Percentiles rank a stretch among this genome's conserved stretches.
These are phyloP conservation scores for Botryotinia calthae DNA, from an alignment of 2,329 filamentous ascomycete species.

Conservation along the genomic window DNA sequence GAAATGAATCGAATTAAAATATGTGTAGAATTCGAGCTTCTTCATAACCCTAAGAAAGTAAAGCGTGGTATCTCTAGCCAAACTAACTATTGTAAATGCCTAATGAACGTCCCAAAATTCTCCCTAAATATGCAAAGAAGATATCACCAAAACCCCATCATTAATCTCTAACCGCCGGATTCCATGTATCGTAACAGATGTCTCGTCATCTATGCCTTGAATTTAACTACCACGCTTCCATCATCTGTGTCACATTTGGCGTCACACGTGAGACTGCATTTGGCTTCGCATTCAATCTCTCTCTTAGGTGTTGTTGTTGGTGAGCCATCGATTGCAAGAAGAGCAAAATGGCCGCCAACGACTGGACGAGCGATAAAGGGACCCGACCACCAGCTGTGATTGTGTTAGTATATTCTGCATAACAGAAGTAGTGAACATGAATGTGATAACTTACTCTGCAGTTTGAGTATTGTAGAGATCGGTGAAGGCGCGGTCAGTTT, in stretches of 20 bases:
- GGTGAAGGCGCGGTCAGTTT: conserved; percentile 68
- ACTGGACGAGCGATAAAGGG: conserved; percentile 76
- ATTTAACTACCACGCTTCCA: neutral
- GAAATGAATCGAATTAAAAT: neutral
- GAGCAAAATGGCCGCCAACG: conserved; percentile 75
- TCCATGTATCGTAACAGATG: neutral
- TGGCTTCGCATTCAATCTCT: neutral
- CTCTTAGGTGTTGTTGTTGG: neutral
- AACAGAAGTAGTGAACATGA: neutral
- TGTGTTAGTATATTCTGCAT: neutral
- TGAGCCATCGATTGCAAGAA: conserved; percentile 52
- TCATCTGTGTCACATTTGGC: neutral
- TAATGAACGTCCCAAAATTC: too few relatives aligned
- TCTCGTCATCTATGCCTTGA: neutral
- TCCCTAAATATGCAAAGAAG: neutral
- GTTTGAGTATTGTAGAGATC: conserved; percentile 74
- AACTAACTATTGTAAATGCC: neutral
- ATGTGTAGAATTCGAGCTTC: neutral
- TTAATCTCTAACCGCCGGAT: neutral
- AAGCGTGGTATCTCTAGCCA: neutral
- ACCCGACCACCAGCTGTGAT: conserved; percentile 23
- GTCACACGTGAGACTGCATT: neutral
- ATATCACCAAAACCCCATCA: neutral
- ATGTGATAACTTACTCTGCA: conserved; percentile 53
- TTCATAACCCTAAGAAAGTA: neutral